Conservation (phyloP, 2,329 filamentous ascomycete species). For the Fulvia fulva region DNA sequence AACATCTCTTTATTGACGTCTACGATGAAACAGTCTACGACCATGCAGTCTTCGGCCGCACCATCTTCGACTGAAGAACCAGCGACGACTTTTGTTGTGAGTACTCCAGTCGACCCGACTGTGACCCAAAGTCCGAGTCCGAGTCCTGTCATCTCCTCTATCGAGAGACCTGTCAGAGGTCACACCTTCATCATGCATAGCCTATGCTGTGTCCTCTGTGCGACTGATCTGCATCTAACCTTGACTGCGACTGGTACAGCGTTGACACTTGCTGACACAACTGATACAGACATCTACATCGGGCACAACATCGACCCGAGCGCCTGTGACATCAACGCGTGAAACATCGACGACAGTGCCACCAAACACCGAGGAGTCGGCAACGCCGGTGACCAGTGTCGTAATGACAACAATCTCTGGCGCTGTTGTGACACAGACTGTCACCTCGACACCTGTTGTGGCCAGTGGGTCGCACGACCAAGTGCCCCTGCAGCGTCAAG, state of each 20-base stretch:
- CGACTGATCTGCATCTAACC: slow-evolving; percentile 1
- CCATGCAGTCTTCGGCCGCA: slow-evolving; percentile 18
- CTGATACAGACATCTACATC: slow-evolving; percentile 5
- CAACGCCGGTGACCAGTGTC: slow-evolving; percentile 34
- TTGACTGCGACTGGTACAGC: slow-evolving; percentile 9
- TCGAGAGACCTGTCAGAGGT: slow-evolving; percentile 28
- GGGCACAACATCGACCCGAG: slow-evolving; percentile 14
- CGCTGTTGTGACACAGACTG: slow-evolving; percentile 41
- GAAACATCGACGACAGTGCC: slow-evolving; percentile 19
- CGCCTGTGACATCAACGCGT: slow-evolving; percentile 18
- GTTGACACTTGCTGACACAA: slow-evolving; percentile 16
- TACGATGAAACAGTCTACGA: slow-evolving; percentile 18
- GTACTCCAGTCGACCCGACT: slow-evolving; percentile 24
- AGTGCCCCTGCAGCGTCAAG: slow-evolving; percentile 18
- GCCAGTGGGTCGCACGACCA: slow-evolving; percentile 16
- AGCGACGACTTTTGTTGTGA: slow-evolving; percentile 28
- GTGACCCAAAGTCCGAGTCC: slow-evolving; percentile 19
- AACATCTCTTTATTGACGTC: background rate
- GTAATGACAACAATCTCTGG: slow-evolving; percentile 44
- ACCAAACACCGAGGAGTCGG: slow-evolving; percentile 15
- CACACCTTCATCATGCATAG: slow-evolving; percentile 23
- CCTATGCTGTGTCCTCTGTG: slow-evolving; percentile 6
- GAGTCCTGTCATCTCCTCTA: slow-evolving; percentile 27
- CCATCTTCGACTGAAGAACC: slow-evolving; percentile 22
- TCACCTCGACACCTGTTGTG: slow-evolving; percentile 38